Conservation (phyloP, 768 basidiomycete genomes). For the Pulveroboletus sp. region DNA sequence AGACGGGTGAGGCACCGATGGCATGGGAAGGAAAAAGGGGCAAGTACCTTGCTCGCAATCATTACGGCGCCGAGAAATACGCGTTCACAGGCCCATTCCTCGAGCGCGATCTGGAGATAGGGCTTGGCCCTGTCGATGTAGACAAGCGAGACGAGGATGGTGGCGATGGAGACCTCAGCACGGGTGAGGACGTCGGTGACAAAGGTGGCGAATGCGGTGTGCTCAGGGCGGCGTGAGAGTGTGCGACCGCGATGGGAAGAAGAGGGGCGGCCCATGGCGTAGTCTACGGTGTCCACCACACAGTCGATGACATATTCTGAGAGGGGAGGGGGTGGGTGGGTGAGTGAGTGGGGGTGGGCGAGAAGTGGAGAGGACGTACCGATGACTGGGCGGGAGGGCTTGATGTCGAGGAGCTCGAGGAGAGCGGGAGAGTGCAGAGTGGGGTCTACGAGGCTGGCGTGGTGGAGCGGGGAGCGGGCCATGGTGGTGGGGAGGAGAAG, state of each 20-base stretch:
- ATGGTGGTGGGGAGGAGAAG: conserved; percentile 10
- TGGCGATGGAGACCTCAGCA: conserved; percentile 68
- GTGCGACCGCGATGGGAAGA: conserved; percentile 49
- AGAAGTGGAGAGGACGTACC: conserved; percentile 41
- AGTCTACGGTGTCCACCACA: conserved; percentile 70
- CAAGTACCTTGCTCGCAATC: conserved; percentile 70
- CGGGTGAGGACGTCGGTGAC: conserved; percentile 63
- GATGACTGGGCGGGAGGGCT: conserved; percentile 56
- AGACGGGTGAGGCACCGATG: conserved; percentile 2
- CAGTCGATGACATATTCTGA: conserved; percentile 69
- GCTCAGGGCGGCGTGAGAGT: conserved; percentile 44
- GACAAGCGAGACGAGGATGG: conserved; percentile 64
- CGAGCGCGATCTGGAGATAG: conserved; percentile 74
- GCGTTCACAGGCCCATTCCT: conserved; percentile 84
- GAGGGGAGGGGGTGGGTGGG: not conserved
- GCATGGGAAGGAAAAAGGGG: conserved; percentile 10
- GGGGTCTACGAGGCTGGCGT: conserved; percentile 57
- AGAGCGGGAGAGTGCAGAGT: conserved; percentile 59
- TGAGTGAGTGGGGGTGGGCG: not conserved
- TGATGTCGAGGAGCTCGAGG: conserved; percentile 62
- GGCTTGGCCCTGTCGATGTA: conserved; percentile 76
- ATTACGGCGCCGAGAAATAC: conserved; percentile 91
- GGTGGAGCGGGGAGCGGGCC: conserved; percentile 36
- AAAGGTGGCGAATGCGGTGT: conserved; percentile 58
- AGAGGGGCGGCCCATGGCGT: conserved; percentile 64